Evolutionary conservation across 2,329 filamentous ascomycete species (phyloP).

Genomic region (Cladosporium oxysporum): DNA sequence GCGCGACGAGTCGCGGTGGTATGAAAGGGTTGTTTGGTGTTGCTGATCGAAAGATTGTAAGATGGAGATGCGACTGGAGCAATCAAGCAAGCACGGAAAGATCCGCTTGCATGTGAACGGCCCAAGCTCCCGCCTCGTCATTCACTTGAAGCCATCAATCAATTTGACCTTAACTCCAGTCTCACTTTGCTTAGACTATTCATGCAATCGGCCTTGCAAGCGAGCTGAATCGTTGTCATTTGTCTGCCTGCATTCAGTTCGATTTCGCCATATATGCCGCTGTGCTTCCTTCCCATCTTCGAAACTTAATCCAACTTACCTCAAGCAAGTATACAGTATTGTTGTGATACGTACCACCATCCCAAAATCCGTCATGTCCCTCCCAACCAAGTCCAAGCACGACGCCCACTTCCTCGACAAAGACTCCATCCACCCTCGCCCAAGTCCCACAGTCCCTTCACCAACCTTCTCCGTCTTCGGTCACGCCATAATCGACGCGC

Average conservation of each 20-base stretch:
- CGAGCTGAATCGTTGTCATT: neutral
- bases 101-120: slow-evolving; percentile 1
- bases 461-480: slow-evolving; percentile 35
- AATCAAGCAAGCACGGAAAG: neutral
- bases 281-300: neutral
- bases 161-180: neutral
- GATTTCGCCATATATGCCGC: neutral
- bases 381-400: slow-evolving; percentile 11
- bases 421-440: neutral
- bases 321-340: neutral
- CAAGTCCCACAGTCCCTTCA: neutral
- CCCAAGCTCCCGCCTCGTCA: neutral
- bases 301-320: neutral
- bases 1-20: slow-evolving; percentile 4
- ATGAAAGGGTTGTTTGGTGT: neutral
- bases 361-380: slow-evolving; percentile 1
- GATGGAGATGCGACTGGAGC: neutral
- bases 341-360: neutral
- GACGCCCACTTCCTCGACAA: slow-evolving; percentile 6
- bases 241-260: neutral
- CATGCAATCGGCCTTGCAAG: neutral
- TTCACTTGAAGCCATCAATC: neutral
- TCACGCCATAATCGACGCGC: slow-evolving; percentile 42
- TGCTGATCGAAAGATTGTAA: neutral
- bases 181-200: neutral